Evolutionary conservation across 306 rosid species (phyloP).

Genomic region (Rubus parviflorus): DNA sequence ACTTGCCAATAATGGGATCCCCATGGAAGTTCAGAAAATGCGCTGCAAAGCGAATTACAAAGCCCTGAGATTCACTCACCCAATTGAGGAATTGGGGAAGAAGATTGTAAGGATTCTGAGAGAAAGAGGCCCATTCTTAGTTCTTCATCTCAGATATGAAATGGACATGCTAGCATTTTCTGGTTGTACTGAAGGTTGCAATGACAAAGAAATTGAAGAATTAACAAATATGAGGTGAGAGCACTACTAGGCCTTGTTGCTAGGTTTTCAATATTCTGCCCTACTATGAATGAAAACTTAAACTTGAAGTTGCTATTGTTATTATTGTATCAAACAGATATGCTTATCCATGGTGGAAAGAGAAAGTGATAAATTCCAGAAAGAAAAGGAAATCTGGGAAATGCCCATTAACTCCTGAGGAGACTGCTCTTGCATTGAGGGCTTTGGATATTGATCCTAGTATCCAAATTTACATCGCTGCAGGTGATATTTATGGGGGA

Average conservation of each 20-base stretch:
- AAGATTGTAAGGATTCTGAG: slow-evolving; percentile 69
- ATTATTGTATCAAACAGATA: slow-evolving; percentile 35
- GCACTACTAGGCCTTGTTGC: not conserved
- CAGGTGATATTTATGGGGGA: slow-evolving; percentile 90
- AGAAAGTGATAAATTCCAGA: slow-evolving; percentile 66
- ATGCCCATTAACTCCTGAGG: slow-evolving; percentile 90
- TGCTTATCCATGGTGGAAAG: slow-evolving; percentile 92
- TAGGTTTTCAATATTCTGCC: not conserved
- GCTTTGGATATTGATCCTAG: slow-evolving; percentile 70
- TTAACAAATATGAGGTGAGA: slow-evolving; percentile 80
- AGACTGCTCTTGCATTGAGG: slow-evolving; percentile 74
- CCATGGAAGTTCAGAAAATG: slow-evolving; percentile 70
- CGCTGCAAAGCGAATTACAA: slow-evolving; percentile 76
- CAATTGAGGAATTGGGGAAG: slow-evolving; percentile 71
- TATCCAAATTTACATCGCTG: slow-evolving; percentile 83
- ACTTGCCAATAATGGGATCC: slow-evolving; percentile 72
- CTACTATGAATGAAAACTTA: not conserved
- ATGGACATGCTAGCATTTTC: slow-evolving; percentile 96
- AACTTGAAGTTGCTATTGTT: not conserved
- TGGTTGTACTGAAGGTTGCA: slow-evolving; percentile 89
- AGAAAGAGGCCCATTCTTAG: slow-evolving; percentile 76
- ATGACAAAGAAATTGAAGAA: slow-evolving; percentile 66
- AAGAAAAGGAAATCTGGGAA: slow-evolving; percentile 65
- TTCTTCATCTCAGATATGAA: slow-evolving; percentile 89
- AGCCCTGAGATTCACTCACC: slow-evolving; percentile 72